Evolutionary conservation across 106 monocot species (phyloP), one percentile per base, ranked within the genome.

Genomic region (Agapanthus africanus): DNA sequence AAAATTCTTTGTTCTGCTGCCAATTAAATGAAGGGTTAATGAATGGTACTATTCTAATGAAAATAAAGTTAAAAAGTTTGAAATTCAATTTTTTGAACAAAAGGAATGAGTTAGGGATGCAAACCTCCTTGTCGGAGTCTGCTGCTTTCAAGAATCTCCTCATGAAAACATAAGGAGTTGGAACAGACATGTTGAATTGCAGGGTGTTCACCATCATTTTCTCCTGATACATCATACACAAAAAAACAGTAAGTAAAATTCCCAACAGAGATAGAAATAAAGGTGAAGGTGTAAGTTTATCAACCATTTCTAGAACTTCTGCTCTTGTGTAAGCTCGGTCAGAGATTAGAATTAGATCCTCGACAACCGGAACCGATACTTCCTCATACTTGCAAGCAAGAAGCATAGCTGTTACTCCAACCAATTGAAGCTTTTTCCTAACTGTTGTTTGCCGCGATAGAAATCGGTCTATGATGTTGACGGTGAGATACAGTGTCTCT

Each of bases 331-430:
- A 95, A 47, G 91, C 95, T 64, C 88, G 54, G 70, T 95, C 91
- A 4, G 88, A 88, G 11, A 95, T 91, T 16, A 83, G 71, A 51
- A 91, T 83, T 4, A 95, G 81, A 73, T 95, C 95, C 65, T 95
- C 86, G 42, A 95, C 95, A 18, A 86, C 80, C 0, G 95, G 95
- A 7, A 95, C 91, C 5, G 91, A 80, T 4, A 95, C 84, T 59
- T 95, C 95, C 74, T 95, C 91, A 50, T 88, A 91, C 62, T 91
- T 95, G 64, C 91, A 95, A 31, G 95, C 95, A 57, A 91, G 91
- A 62, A 95, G 85, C 95, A 95, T 76, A 6, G 95, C 91, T 33
- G 95, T 95, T 14, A 95, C 82, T 30, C 95, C 95, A n/a, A 95
- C 95, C 57, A 95, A 62, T 63, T 95, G 95, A 27, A 95, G 81